phyloP scores from a whole-genome alignment of 225 moss, liverwort and hornwort genomes.

The Antitrichia curtipendula region DNA sequence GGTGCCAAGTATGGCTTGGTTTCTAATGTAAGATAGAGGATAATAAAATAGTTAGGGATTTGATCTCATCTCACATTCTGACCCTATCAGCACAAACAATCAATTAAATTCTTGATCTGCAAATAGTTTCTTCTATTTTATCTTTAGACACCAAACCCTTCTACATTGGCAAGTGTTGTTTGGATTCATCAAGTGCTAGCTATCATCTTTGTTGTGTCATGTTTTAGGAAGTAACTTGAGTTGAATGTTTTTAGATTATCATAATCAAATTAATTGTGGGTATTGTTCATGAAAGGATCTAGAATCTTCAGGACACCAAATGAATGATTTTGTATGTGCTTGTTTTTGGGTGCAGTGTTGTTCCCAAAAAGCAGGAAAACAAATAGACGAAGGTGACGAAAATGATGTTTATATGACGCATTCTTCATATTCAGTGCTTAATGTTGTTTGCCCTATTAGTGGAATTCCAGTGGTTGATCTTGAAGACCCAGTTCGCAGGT shows the following conservation, averaged over 20 bases:
- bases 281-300: neutral
- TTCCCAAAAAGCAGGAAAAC: slow-evolving; percentile 15
- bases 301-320: neutral
- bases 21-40: neutral
- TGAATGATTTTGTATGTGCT: neutral
- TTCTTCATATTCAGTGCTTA: slow-evolving; percentile 12
- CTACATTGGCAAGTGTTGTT: neutral
- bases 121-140: neutral
- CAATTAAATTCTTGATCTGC: neutral
- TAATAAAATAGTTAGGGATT: neutral
- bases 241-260: neutral
- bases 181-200: neutral
- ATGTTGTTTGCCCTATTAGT: slow-evolving; percentile 30
- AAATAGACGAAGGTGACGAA: slow-evolving; percentile 4
- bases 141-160: neutral
- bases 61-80: neutral
- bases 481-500: slow-evolving; percentile 35
- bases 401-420: slow-evolving; percentile 9
- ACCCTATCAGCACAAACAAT: neutral
- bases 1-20: neutral
- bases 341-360: neutral
- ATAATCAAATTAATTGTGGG: neutral
- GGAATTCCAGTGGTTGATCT: slow-evolving; percentile 27
- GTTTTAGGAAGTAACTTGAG: neutral
- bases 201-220: neutral